phyloP scores from a whole-genome alignment of 1,284 basidiomycete species.

The Apiotrichum mycotoxinovorans region DNA sequence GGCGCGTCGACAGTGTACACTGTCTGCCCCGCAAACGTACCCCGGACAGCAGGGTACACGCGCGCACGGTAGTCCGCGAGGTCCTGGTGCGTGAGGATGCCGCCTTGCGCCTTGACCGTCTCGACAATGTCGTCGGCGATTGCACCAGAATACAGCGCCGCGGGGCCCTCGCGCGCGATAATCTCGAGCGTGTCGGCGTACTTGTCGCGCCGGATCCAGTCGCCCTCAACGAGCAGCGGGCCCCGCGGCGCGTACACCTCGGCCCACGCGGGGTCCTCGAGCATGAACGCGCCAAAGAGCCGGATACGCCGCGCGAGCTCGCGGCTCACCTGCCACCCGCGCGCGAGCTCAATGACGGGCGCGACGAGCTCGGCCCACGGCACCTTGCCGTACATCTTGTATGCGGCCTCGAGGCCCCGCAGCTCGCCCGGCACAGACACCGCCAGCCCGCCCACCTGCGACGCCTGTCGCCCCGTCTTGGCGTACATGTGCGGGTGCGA shows the following conservation, averaged over 20 bases:
- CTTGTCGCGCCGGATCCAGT: constrained; percentile 65
- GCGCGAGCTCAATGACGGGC: constrained; percentile 69
- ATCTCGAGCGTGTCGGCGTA: constrained; percentile 43
- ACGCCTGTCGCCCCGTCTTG: constrained; percentile 66
- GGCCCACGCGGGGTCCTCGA: constrained; percentile 71
- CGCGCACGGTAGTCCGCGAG: constrained; percentile 60
- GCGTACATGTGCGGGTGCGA: constrained; percentile 73
- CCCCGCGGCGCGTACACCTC: constrained; percentile 77
- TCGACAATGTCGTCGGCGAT: constrained; percentile 46
- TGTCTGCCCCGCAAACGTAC: constrained; percentile 69
- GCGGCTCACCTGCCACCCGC: constrained; percentile 64
- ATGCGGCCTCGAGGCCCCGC: constrained; percentile 59
- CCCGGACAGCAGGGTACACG: constrained; percentile 68
- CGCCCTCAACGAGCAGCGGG: constrained; percentile 65
- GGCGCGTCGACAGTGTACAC: constrained; percentile 82
- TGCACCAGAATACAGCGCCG: constrained; percentile 45
- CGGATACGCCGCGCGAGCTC: constrained; percentile 71
- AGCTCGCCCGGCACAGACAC: constrained; percentile 85
- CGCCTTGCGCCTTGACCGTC: constrained; percentile 36
- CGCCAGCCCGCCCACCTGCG: constrained; percentile 70
- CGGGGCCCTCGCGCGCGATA: constrained; percentile 42
- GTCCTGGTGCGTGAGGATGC: constrained; percentile 44
- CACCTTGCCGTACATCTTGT: constrained; percentile 53
- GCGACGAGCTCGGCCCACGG: constrained; percentile 72
- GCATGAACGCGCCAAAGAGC: constrained; percentile 61